A percentile compares a stretch with the other conserved stretches of the same genome.
phyloP scores from a whole-genome alignment of 2,329 filamentous ascomycete genomes.

The Thielaviopsis musarum region DNA sequence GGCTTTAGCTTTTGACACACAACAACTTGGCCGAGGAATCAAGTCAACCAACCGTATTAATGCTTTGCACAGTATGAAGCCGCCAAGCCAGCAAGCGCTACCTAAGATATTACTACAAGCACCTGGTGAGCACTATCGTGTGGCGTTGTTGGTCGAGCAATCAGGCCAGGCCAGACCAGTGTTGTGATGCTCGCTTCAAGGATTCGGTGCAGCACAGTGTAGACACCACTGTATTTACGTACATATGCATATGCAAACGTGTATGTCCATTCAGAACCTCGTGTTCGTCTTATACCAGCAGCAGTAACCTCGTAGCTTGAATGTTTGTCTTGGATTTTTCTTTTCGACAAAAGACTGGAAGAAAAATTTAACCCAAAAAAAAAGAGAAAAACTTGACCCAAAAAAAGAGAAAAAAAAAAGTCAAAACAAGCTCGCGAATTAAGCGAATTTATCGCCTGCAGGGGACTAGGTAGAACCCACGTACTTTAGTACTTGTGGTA shows the following conservation, averaged over 20 bases:
- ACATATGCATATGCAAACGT: background rate
- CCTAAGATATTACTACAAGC: too few relatives aligned
- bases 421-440: background rate
- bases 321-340: background rate
- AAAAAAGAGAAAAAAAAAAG: too few relatives aligned
- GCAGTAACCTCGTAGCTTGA: background rate
- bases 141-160: too few relatives aligned
- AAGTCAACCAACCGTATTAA: too few relatives aligned
- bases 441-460: background rate
- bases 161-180: too few relatives aligned
- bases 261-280: background rate
- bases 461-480: too few relatives aligned
- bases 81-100: too few relatives aligned
- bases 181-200: background rate
- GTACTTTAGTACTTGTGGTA: too few relatives aligned
- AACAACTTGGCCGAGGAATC: too few relatives aligned
- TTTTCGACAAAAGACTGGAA: background rate
- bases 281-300: background rate
- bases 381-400: too few relatives aligned
- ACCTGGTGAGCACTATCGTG: too few relatives aligned
- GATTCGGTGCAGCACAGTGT: background rate
- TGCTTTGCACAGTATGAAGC: background rate
- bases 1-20: background rate
- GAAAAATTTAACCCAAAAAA: too few relatives aligned
- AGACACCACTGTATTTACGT: background rate